A percentile compares a stretch with the other conserved stretches of the same genome.
Conservation (phyloP, 2,329 filamentous ascomycete genomes). For the Pyricularia sp. region DNA sequence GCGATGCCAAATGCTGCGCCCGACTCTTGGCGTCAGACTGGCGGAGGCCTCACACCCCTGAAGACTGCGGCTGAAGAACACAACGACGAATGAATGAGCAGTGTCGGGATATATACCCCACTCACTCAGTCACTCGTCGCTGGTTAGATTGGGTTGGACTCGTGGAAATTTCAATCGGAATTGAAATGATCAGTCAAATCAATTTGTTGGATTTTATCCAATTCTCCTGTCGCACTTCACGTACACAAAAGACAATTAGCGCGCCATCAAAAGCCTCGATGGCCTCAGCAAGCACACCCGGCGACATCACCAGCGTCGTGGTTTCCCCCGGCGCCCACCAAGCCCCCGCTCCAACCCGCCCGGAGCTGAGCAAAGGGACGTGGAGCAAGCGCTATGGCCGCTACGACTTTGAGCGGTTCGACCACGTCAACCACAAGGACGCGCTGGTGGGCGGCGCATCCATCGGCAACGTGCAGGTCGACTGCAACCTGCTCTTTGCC, state of each 20-base stretch:
- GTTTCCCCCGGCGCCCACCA: not conserved
- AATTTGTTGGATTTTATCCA: too few species aligned
- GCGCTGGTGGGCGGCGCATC: slow-evolving; percentile 5
- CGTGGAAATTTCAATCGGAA: too few species aligned
- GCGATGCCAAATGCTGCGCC: not conserved
- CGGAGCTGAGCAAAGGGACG: not conserved
- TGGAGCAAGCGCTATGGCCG: slow-evolving; percentile 5
- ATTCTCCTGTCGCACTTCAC: too few species aligned
- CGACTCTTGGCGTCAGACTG: not conserved
- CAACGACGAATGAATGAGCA: too few species aligned
- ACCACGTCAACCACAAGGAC: slow-evolving; percentile 2
- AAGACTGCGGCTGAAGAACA: not conserved
- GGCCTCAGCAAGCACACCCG: not conserved
- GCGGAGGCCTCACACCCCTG: not conserved
- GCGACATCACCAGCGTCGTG: not conserved
- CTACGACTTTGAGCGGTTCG: slow-evolving; percentile 8
- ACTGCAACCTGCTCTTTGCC: slow-evolving; percentile 6
- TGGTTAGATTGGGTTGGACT: too few species aligned
- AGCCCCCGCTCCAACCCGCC: not conserved
- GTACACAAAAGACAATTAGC: too few species aligned
- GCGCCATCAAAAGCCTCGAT: not conserved
- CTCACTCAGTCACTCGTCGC: too few species aligned
- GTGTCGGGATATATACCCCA: not conserved
- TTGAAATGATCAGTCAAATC: too few species aligned
- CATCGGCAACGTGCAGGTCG: slow-evolving; percentile 7